phyloP scores from a whole-genome alignment of 345 rosid species.

The Fremontodendron californicum region DNA sequence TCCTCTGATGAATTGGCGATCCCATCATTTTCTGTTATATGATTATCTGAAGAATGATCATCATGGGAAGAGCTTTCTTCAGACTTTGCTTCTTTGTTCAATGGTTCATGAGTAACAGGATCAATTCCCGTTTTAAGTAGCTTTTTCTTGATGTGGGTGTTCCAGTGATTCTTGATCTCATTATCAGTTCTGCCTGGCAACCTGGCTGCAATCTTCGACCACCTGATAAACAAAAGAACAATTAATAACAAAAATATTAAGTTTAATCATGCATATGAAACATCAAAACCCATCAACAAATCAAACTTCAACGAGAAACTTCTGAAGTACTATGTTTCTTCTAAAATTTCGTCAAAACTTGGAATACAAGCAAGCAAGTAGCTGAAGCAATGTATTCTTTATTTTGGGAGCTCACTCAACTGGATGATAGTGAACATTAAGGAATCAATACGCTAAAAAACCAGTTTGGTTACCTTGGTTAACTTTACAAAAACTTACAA shows the following conservation, averaged over 20 bases:
- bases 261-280: neutral
- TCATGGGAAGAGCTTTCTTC: constrained; percentile 4
- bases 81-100: constrained; percentile 31
- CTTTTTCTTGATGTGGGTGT: constrained; percentile 93
- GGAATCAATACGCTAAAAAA: neutral
- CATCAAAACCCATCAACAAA: neutral
- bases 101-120: constrained; percentile 78
- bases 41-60: constrained; percentile 9
- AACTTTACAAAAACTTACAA: neutral
- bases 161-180: constrained; percentile 96
- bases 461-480: neutral
- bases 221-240: constrained; percentile 35
- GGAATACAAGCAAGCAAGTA: neutral
- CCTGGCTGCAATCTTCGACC: constrained; percentile 96
- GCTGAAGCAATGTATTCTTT: neutral
- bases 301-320: neutral
- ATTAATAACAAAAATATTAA: neutral
- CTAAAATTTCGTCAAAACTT: neutral
- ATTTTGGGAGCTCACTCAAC: neutral
- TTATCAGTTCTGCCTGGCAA: constrained; percentile 94
- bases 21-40: constrained; percentile 16
- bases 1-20: constrained; percentile 25
- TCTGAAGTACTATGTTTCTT: neutral
- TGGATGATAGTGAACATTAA: neutral
- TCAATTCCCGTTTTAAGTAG: constrained; percentile 92